Evolutionary conservation across 805 yeast species (phyloP), one percentile per base, ranked within the genome.

Genomic region (Wickerhamiella slavikovae): DNA sequence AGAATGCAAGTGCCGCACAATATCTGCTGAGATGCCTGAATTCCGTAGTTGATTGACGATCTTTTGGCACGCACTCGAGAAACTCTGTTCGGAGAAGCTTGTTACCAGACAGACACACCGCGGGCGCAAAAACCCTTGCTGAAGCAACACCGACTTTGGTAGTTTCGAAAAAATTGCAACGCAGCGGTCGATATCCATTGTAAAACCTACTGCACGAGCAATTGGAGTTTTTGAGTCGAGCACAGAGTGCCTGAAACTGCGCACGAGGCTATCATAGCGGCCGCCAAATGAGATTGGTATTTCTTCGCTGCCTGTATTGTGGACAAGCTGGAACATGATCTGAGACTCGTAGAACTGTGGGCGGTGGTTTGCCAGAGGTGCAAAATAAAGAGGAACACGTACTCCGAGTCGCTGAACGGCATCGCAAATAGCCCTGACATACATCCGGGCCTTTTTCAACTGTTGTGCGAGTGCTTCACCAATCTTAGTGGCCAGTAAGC

Each of bases 1-100:
- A 0, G 66, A 51, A 9, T 49, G 30, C 15, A 45, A 38, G 15
- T 43, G 42, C 11, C 47, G 32, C 2, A 45, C 52, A 15, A 68
- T 49, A 49, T 89, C 99, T 3, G 92, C 77, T 31, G 74, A 63
- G 24, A 89, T 71, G n/a, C 68, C 71, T n/a, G 57, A 52, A 13
- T 64, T 52, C n/a, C n/a, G n/a, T n/a, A n/a, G n/a, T n/a, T n/a
- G n/a, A n/a, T n/a, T n/a, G 5, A 89, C 68, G 17, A 89, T 49
- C 1, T 83, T 91, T 42, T 80, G 85, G 49, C 93, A 82, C 39
- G n/a, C n/a, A n/a, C n/a, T n/a, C n/a, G n/a, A n/a, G n/a, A n/a
- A n/a, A n/a, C n/a, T n/a, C 92, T 7, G 17, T 13, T 24, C 26
- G 12, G 3, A 11, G 22, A 23, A 5, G 15, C 16, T 22, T 26